Evolutionary conservation across 371 early-diverging fungal species (phyloP), one percentile per base, ranked within the genome.

Genomic region (Saksenaea vasiformis): DNA sequence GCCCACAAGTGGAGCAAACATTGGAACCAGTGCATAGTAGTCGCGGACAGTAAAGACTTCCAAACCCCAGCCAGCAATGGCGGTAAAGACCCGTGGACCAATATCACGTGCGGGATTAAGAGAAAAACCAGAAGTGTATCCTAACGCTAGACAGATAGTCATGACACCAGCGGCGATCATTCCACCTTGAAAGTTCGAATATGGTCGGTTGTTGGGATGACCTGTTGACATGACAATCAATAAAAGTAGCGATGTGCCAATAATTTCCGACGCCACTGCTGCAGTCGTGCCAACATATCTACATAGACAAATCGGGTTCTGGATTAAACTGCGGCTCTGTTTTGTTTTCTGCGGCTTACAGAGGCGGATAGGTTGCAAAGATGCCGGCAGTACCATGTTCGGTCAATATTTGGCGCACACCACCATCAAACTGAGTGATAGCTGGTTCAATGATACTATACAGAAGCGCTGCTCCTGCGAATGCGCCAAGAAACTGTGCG

Each of bases 21-120:
- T 74, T 27, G 95, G 94, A 14, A 94, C 87, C 81, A 90, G 84
- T 63, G 90, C 90, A 67, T 90, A 91, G 74, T 86, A 86, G 56
- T 85, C 66, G 62, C 78, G 72, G 15, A 76, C 80, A 5, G 81
- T 77, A 77, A 95, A 92, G 22, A 88, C 90, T 22, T 81, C 84
- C 19, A 68, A 43, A 31, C 94, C 92, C 86, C 91, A 95, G 51
- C 51, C 51, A 15, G 88, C 90, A 51, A 90, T 59, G 31, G 86
- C 76, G 38, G 93, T 89, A 70, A 94, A 91, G 19, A 93, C 65
- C 54, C 95, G 89, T 11, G 95, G 95, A 15, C 93, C 95, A 67
- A 95, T 71, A 79, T 95, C 95, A 68, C 95, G 88, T 15, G 95
- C 95, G 47, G 93, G 94, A 73, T 95, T 95, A 55, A 95, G 74